These are phyloP conservation scores for Aspergillus campestris DNA, from an alignment of 495 filamentous ascomycete species.

Conservation along the genomic window DNA sequence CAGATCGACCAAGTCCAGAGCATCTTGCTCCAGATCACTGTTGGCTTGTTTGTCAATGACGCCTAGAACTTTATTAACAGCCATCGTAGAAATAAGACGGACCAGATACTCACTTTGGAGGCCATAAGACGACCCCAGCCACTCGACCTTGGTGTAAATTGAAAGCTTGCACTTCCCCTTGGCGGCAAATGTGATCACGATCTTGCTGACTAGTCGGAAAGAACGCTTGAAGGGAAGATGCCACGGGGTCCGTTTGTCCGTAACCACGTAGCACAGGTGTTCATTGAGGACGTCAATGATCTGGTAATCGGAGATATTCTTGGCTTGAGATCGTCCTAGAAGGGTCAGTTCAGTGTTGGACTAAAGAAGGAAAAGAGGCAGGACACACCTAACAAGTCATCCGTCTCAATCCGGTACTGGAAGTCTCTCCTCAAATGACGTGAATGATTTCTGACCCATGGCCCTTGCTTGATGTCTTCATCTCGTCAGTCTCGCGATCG, in stretches of 20 bases:
- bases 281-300: constrained; percentile 88
- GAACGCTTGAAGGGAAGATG: constrained; percentile 72
- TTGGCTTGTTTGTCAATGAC: constrained; percentile 75
- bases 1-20: constrained; percentile 75
- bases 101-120: constrained; percentile 43
- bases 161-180: constrained; percentile 90
- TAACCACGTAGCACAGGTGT: constrained; percentile 91
- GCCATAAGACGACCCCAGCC: constrained; percentile 60
- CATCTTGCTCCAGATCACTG: constrained; percentile 72
- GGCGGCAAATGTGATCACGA: constrained; percentile 86
- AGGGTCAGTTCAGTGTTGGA: constrained; percentile 3
- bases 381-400: constrained; percentile 53
- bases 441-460: constrained; percentile 66
- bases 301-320: constrained; percentile 68
- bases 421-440: constrained; percentile 68
- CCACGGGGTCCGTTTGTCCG: constrained; percentile 82
- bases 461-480: constrained; percentile 65
- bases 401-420: constrained; percentile 64
- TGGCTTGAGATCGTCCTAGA: constrained; percentile 41
- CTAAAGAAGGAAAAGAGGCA: not conserved
- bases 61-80: constrained; percentile 22
- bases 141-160: constrained; percentile 79
- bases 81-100: not conserved
- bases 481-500: no score
- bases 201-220: constrained; percentile 81